phyloP scores from a whole-genome alignment of 2,329 filamentous ascomycete genomes.

The Ophiostoma triangulosporum region DNA sequence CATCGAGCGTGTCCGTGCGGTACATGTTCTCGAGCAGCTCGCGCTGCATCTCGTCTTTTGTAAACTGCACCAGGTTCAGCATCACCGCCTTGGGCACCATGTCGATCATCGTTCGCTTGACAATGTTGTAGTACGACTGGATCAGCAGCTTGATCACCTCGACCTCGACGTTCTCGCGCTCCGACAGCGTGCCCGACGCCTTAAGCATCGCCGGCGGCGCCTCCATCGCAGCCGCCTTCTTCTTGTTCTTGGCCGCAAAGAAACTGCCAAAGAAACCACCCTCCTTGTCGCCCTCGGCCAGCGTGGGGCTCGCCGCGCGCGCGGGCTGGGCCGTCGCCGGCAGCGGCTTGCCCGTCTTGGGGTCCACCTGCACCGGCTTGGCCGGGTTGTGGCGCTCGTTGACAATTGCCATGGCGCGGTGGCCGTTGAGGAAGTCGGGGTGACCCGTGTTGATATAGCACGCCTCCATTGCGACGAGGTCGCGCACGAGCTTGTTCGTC shows the following conservation, averaged over 20 bases:
- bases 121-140: constrained; percentile 94
- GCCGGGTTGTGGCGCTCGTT: constrained; percentile 74
- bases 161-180: constrained; percentile 90
- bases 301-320: constrained; percentile 62
- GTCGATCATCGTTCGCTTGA: constrained; percentile 96
- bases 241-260: constrained; percentile 99
- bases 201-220: constrained; percentile 84
- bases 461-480: constrained; percentile 88
- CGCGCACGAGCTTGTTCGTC: constrained; percentile 89
- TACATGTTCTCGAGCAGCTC: constrained; percentile 98
- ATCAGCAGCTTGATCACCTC: constrained; percentile 98
- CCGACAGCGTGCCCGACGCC: constrained; percentile 82
- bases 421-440: constrained; percentile 93
- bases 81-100: constrained; percentile 99
- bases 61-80: constrained; percentile 91
- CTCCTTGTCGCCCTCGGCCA: constrained; percentile 41
- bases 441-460: constrained; percentile 98
- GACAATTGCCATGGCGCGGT: constrained; percentile 94
- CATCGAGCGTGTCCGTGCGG: constrained; percentile 76
- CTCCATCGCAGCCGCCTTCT: constrained; percentile 99
- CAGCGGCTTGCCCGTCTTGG: constrained; percentile 94
- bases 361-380: constrained; percentile 90
- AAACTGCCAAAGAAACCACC: constrained; percentile 94
- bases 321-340: constrained; percentile 48
- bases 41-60: constrained; percentile 96